Evolutionary conservation across 2,329 filamentous ascomycete genomes (phyloP).

Genomic region (Dryadomyces quercivorus): DNA sequence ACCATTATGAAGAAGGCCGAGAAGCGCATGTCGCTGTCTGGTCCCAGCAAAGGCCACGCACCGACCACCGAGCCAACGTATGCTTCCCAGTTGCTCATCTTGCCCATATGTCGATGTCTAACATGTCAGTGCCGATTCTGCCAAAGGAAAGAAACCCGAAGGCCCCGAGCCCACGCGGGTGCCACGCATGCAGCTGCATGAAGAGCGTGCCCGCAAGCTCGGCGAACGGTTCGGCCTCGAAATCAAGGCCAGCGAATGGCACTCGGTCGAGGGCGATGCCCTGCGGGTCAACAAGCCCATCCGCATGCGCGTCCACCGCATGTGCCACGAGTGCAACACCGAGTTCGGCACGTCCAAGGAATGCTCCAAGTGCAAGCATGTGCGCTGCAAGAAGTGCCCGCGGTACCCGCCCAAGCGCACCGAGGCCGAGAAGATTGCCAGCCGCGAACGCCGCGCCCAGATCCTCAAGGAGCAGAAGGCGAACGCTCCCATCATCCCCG

Average conservation of each 20-base stretch:
- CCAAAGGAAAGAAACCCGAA: slow-evolving; percentile 7
- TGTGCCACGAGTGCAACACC: slow-evolving; percentile 70
- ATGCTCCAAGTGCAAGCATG: slow-evolving; percentile 67
- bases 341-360: slow-evolving; percentile 61
- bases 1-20: slow-evolving; percentile 36
- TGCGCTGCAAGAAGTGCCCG: slow-evolving; percentile 68
- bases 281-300: slow-evolving; percentile 63
- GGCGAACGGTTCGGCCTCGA: slow-evolving; percentile 43
- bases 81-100: background rate
- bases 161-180: slow-evolving; percentile 19
- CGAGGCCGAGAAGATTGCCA: slow-evolving; percentile 40
- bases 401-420: slow-evolving; percentile 58
- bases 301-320: slow-evolving; percentile 64
- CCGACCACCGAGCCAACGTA: slow-evolving; percentile 7
- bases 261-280: slow-evolving; percentile 39
- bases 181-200: slow-evolving; percentile 37
- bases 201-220: slow-evolving; percentile 43
- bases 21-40: slow-evolving; percentile 14
- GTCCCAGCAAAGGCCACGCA: slow-evolving; percentile 7
- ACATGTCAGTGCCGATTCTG: background rate
- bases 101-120: background rate
- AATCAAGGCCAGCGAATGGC: slow-evolving; percentile 41
- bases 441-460: slow-evolving; percentile 36
- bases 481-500: slow-evolving; percentile 39
- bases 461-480: slow-evolving; percentile 43